Percentiles rank a stretch among this genome's conserved stretches.
Conservation (phyloP, 2,329 filamentous ascomycete genomes). For the Helminthosporium solani region DNA sequence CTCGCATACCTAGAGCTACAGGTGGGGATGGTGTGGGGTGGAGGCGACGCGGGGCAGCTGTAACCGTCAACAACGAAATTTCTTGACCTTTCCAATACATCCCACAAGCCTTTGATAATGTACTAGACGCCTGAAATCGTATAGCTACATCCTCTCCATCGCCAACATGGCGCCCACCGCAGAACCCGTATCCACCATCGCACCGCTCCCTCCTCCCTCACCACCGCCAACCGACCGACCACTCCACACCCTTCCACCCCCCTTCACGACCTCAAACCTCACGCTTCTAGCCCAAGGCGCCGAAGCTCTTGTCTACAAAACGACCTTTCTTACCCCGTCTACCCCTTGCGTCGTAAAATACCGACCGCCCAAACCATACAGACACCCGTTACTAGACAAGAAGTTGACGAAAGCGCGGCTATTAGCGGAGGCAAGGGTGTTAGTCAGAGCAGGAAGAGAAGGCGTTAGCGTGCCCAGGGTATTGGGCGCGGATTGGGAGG, state of each 20-base stretch:
- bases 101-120: background rate
- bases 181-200: conserved; percentile 14
- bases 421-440: conserved; percentile 81
- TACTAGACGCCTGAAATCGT: background rate
- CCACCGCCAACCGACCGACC: conserved; percentile 22
- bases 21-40: conserved; percentile 68
- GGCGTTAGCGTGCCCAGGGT: conserved; percentile 81
- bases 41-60: conserved; percentile 61
- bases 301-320: conserved; percentile 91
- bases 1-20: no score
- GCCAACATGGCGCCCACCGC: conserved; percentile 15
- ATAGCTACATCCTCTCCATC: background rate
- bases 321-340: conserved; percentile 69
- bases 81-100: conserved; percentile 1
- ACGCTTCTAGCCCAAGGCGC: conserved; percentile 86
- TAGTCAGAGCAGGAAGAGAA: conserved; percentile 75
- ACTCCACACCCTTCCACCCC: conserved; percentile 28
- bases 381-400: conserved; percentile 84
- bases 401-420: conserved; percentile 85
- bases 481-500: conserved; percentile 65
- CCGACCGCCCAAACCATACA: conserved; percentile 86
- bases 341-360: conserved; percentile 82
- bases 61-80: conserved; percentile 5
- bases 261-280: conserved; percentile 57
- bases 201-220: conserved; percentile 22